These are phyloP conservation scores for Volvox reticuliferus DNA, from an alignment of 139 green algal genomes.

Conservation along the genomic window DNA sequence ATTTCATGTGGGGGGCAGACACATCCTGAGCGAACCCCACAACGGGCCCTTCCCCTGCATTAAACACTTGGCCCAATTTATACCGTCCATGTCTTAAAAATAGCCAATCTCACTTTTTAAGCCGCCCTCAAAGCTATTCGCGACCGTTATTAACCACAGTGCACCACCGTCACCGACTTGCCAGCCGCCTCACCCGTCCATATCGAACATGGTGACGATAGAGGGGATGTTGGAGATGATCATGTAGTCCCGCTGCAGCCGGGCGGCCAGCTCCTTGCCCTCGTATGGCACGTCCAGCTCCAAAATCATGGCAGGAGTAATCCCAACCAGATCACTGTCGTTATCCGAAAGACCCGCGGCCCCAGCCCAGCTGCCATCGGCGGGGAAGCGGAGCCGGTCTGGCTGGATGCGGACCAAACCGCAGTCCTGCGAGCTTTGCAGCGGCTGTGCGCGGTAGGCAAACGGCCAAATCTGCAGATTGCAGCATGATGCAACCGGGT, in stretches of 20 bases:
- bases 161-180: too few species aligned
- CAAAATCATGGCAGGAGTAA: constrained; percentile 44
- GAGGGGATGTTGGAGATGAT: constrained; percentile 44
- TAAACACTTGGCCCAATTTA: too few species aligned
- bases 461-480: constrained; percentile 35
- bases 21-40: too few species aligned
- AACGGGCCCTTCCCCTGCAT: too few species aligned
- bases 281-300: constrained; percentile 55
- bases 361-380: background rate
- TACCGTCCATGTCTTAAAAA: too few species aligned
- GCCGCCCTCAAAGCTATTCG: too few species aligned
- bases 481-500: too few species aligned
- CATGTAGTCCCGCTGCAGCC: constrained; percentile 60
- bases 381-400: background rate
- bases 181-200: constrained; percentile 14
- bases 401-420: background rate
- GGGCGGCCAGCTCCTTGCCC: constrained; percentile 44
- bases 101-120: too few species aligned
- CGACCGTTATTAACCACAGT: too few species aligned
- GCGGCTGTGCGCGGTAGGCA: background rate
- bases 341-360: background rate
- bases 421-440: background rate
- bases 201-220: constrained; percentile 53
- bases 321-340: background rate
- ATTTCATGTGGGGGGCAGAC: too few species aligned